Conservation (phyloP, 768 basidiomycete genomes). For the Leccinum rimulosum region DNA sequence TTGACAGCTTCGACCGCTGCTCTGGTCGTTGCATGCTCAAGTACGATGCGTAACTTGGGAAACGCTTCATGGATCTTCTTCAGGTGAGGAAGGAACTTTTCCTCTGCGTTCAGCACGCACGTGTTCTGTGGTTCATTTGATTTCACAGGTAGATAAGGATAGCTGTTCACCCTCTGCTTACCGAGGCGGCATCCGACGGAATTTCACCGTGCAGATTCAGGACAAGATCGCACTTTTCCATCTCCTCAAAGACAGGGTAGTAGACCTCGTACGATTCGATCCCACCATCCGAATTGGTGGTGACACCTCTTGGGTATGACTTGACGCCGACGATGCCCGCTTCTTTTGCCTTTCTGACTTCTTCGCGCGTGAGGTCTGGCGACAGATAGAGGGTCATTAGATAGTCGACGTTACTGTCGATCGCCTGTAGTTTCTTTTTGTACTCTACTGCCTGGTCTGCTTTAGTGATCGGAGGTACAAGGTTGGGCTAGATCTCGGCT, state of each 20-base stretch:
- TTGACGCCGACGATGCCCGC: slow-evolving; percentile 91
- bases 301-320: slow-evolving; percentile 95
- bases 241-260: slow-evolving; percentile 89
- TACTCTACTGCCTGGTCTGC: slow-evolving; percentile 82
- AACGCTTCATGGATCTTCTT: slow-evolving; percentile 77
- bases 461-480: slow-evolving; percentile 82
- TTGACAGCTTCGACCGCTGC: slow-evolving; percentile 88
- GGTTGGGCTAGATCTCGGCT: slow-evolving; percentile 69
- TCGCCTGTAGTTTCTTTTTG: slow-evolving; percentile 65
- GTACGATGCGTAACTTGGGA: slow-evolving; percentile 88
- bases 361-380: slow-evolving; percentile 83
- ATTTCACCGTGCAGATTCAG: slow-evolving; percentile 97
- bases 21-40: slow-evolving; percentile 94
- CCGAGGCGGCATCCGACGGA: slow-evolving; percentile 71
- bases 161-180: slow-evolving; percentile 32
- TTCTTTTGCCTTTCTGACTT: slow-evolving; percentile 82
- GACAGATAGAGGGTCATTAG: slow-evolving; percentile 98
- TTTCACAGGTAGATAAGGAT: background rate
- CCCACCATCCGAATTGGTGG: slow-evolving; percentile 94
- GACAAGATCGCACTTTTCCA: slow-evolving; percentile 93
- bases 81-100: slow-evolving; percentile 85
- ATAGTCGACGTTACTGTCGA: slow-evolving; percentile 80
- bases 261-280: slow-evolving; percentile 95
- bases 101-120: slow-evolving; percentile 92
- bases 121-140: slow-evolving; percentile 55